A percentile compares a stretch with the other conserved stretches of the same genome.
Evolutionary conservation across 495 filamentous ascomycete genomes (phyloP).

Genomic region (Aspergillus leporis): DNA sequence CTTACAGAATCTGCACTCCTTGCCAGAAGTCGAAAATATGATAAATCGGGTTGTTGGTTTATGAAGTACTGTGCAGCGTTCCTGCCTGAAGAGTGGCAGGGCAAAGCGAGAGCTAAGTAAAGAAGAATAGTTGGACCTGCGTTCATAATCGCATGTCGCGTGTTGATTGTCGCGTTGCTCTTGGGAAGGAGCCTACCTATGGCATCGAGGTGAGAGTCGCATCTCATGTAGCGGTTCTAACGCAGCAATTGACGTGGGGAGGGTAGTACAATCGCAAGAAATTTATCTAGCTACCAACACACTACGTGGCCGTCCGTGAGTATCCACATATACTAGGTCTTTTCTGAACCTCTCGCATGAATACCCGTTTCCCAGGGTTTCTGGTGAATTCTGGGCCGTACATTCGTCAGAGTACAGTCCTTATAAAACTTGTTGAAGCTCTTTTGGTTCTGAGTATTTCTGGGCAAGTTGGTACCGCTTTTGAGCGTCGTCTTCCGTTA

Average conservation of each 20-base stretch:
- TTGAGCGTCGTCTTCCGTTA: background rate
- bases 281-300: background rate
- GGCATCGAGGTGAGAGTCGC: background rate
- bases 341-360: background rate
- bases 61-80: slow-evolving; percentile 9
- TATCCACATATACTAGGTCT: background rate
- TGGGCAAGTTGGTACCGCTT: background rate
- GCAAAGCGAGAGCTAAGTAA: slow-evolving; percentile 17
- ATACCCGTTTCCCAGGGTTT: background rate
- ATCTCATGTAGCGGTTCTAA: background rate
- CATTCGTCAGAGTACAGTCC: background rate
- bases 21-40: slow-evolving; percentile 11
- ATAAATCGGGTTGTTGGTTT: slow-evolving; percentile 17
- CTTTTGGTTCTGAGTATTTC: background rate
- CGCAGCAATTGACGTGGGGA: background rate
- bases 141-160: slow-evolving; percentile 12
- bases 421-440: background rate
- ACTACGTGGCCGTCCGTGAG: background rate
- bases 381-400: background rate
- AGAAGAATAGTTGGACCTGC: slow-evolving; percentile 11
- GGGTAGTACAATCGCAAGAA: background rate
- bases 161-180: slow-evolving; percentile 12
- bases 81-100: background rate
- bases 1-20: slow-evolving; percentile 19
- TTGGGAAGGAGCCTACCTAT: slow-evolving; percentile 5